A percentile compares a stretch with the other conserved stretches of the same genome.
Evolutionary conservation across 2,329 filamentous ascomycete genomes (phyloP).

Genomic region (Madurella fahalii): DNA sequence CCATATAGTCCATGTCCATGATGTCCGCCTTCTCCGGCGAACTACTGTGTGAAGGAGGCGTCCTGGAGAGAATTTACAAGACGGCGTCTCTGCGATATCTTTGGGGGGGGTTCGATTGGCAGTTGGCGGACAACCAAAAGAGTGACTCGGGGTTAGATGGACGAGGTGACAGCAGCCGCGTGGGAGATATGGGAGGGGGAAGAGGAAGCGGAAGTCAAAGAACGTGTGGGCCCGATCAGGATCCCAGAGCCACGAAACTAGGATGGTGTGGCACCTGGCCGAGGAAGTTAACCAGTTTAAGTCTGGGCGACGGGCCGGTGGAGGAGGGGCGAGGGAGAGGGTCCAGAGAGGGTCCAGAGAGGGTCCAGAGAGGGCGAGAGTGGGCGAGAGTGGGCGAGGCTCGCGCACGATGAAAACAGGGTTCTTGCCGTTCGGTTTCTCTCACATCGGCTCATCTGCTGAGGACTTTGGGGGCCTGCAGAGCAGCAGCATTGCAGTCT

Average conservation of each 20-base stretch:
- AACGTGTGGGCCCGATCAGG: constrained; percentile 26
- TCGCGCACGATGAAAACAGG: constrained; percentile 9
- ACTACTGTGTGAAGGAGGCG: not conserved
- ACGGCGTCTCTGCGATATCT: not conserved
- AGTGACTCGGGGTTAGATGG: constrained; percentile 26
- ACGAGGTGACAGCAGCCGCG: constrained; percentile 15
- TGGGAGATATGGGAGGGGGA: constrained; percentile 17
- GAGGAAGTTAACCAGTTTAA: constrained; percentile 29
- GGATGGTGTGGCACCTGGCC: constrained; percentile 19
- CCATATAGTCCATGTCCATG: constrained; percentile 27
- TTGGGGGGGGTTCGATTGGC: not conserved
- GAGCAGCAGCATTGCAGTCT: not conserved
- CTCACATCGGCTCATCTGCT: constrained; percentile 16
- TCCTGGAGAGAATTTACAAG: not conserved
- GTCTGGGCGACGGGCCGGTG: constrained; percentile 21
- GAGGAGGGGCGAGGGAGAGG: constrained; percentile 9
- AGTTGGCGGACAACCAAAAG: constrained; percentile 15
- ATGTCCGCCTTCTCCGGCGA: not conserved
- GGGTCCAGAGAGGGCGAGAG: constrained; percentile 17
- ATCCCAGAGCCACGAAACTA: constrained; percentile 22
- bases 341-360: constrained; percentile 13
- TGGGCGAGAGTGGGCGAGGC: constrained; percentile 23
- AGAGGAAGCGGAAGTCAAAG: constrained; percentile 20
- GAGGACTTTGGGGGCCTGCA: not conserved
- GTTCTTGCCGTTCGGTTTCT: constrained; percentile 8